Evolutionary conservation across 306 rosid species (phyloP).

Genomic region (Lathyrus sativus): DNA sequence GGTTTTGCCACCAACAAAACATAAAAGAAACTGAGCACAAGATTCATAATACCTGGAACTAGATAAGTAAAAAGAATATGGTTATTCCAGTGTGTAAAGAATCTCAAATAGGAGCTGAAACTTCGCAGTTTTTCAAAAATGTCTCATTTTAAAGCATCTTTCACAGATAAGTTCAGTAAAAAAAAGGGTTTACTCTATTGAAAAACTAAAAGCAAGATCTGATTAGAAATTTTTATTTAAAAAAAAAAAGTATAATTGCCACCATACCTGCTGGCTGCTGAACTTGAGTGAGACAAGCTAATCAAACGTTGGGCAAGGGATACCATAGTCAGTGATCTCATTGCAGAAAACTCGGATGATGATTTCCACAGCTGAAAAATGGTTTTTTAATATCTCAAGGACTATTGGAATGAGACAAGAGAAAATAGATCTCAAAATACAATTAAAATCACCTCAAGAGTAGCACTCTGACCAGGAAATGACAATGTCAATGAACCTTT

Average conservation of each 20-base stretch:
- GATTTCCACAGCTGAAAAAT: slow-evolving; percentile 95
- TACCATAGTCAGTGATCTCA: slow-evolving; percentile 88
- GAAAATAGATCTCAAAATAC: slow-evolving; percentile 45
- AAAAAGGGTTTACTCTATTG: slow-evolving; percentile 15
- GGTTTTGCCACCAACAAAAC: slow-evolving; percentile 38
- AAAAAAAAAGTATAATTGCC: slow-evolving; percentile 29
- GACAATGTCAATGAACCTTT: slow-evolving; percentile 87
- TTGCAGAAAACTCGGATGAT: slow-evolving; percentile 88
- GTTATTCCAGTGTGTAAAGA: slow-evolving; percentile 32
- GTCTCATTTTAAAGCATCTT: slow-evolving; percentile 26
- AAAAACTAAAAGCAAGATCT: slow-evolving; percentile 8
- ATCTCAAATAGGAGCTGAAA: slow-evolving; percentile 33
- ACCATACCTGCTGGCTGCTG: slow-evolving; percentile 88
- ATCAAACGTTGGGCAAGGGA: slow-evolving; percentile 95
- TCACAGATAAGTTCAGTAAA: slow-evolving; percentile 16
- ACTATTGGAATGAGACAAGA: slow-evolving; percentile 41
- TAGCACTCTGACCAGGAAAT: slow-evolving; percentile 76
- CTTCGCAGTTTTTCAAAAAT: slow-evolving; percentile 19
- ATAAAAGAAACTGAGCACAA: slow-evolving; percentile 24
- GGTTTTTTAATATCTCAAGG: slow-evolving; percentile 54
- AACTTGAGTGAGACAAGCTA: slow-evolving; percentile 77
- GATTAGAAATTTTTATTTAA: slow-evolving; percentile 10
- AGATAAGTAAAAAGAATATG: slow-evolving; percentile 25
- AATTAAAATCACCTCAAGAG: slow-evolving; percentile 72
- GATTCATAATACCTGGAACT: slow-evolving; percentile 31